Base-by-base conservation (phyloP, 1,284 basidiomycete species). In the Golubevia pallescens region DNA sequence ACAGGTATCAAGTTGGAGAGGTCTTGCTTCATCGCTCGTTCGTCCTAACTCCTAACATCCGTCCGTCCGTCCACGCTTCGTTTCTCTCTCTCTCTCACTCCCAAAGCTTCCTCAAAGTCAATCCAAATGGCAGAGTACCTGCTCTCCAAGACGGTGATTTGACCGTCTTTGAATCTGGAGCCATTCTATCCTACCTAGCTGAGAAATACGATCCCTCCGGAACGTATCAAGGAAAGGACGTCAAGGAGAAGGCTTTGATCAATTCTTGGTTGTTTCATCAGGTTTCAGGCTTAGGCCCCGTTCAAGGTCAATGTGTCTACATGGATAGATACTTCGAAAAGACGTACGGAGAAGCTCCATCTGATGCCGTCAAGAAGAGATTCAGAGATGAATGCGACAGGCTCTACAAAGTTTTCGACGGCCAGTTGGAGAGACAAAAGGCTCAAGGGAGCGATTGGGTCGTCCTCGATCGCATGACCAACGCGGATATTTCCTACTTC, bases 41-140 rank as follows among this genome's bases (percentile, higher is more conserved):
- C 42, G 8, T 13, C 8, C 16, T 13, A 48, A 13, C 16, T 48
- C 42, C 16, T 48, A 10, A 13, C 58, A 8, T 21, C 58, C 23
- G 24, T 24, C 58, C 28, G 28, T 28, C 28, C 28, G 28, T 28
- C 28, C 28, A 28, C 28, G 28, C 28, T 28, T 28, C 28, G 28
- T 28, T 28, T 28, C 28, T 28, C 28, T 28, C 28, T 28, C 28
- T 28, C 28, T 28, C 28, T 28, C 28, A 28, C 28, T 28, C 28
- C 28, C 28, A 28, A 28, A 34, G 21, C 54, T 60, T 34, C 20
- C 23, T 60, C n/a, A 60, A 78, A 63, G 74, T 80, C 70, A 78
- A 78, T 71, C 76, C 78, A 21, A 80, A 80, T 66, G 78, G 78
- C 5, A 57, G 78, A 1, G 78, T 80, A 42, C 78, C 78, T 13